A percentile compares a stretch with the other conserved stretches of the same genome.
Evolutionary conservation across 2,329 filamentous ascomycete species (phyloP).

Genomic region (Fusarium staphyleae): DNA sequence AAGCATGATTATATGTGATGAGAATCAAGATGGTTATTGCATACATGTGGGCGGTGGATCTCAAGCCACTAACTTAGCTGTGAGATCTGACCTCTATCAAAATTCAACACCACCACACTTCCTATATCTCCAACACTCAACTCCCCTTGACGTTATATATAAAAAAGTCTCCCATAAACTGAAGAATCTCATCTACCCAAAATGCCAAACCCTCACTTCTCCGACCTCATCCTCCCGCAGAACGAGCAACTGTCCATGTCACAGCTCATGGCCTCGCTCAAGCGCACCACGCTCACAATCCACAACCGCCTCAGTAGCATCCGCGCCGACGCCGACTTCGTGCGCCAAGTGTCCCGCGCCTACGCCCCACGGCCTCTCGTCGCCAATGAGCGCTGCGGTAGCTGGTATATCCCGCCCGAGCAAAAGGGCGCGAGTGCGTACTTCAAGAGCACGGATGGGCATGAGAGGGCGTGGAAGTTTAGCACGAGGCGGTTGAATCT

Average conservation of each 20-base stretch:
- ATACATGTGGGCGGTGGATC: slow-evolving; percentile 16
- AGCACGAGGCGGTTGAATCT: slow-evolving; percentile 85
- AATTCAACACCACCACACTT: slow-evolving; percentile 16
- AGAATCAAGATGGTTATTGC: slow-evolving; percentile 2
- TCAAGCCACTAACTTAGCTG: not conserved
- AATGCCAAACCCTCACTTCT: slow-evolving; percentile 42
- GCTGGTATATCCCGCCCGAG: slow-evolving; percentile 83
- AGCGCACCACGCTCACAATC: slow-evolving; percentile 77
- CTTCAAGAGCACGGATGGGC: slow-evolving; percentile 98
- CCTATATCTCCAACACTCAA: not conserved
- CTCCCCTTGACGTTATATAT: not conserved
- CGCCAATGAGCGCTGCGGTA: slow-evolving; percentile 94
- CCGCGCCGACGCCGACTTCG: slow-evolving; percentile 76
- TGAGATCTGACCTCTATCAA: not conserved
- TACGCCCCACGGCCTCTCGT: slow-evolving; percentile 71
- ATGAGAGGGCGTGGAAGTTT: slow-evolving; percentile 89
- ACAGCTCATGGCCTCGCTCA: slow-evolving; percentile 73
- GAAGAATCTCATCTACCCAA: not conserved
- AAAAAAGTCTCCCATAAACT: too few species aligned
- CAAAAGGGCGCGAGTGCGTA: slow-evolving; percentile 79
- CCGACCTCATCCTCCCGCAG: slow-evolving; percentile 59
- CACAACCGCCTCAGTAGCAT: slow-evolving; percentile 85
- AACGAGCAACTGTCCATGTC: slow-evolving; percentile 74
- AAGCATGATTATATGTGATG: slow-evolving; percentile 13
- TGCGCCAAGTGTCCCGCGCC: slow-evolving; percentile 63